These are phyloP conservation scores for Usnea hakonensis DNA, from an alignment of 495 filamentous ascomycete genomes.

Conservation along the genomic window DNA sequence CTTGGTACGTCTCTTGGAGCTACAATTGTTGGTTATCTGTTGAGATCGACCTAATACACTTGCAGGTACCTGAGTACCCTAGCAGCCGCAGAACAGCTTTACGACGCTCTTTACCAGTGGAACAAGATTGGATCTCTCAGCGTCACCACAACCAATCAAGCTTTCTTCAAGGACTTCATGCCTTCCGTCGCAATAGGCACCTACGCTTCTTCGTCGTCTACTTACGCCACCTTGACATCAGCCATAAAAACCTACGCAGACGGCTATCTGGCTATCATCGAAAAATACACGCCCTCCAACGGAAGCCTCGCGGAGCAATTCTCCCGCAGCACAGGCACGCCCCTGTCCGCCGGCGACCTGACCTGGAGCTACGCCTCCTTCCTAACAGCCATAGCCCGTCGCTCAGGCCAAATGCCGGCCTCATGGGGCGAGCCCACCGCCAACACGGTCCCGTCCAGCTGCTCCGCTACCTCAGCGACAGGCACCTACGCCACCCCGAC, in stretches of 20 bases:
- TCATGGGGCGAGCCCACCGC: constrained; percentile 50
- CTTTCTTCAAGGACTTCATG: constrained; percentile 39
- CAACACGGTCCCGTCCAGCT: constrained; percentile 46
- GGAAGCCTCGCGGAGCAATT: constrained; percentile 58
- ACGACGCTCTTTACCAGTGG: constrained; percentile 45
- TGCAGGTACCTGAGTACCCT: constrained; percentile 34
- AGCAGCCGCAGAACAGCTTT: constrained; percentile 36
- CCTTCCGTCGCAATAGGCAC: constrained; percentile 35
- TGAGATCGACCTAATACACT: not conserved
- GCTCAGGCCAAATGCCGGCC: constrained; percentile 38
- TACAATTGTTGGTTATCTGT: not conserved
- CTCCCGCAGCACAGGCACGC: constrained; percentile 42
- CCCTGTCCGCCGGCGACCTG: constrained; percentile 49
- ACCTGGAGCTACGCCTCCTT: constrained; percentile 67
- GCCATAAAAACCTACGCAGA: constrained; percentile 44
- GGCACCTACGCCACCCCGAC: constrained; percentile 46
- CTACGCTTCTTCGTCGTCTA: constrained; percentile 29
- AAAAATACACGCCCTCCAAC: constrained; percentile 42
- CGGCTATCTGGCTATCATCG: constrained; percentile 40
- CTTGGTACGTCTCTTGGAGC: constrained; percentile 32
- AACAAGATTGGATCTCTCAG: constrained; percentile 35
- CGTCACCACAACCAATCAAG: constrained; percentile 35
- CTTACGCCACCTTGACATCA: constrained; percentile 35
- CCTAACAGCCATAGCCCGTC: constrained; percentile 45
- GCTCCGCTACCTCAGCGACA: constrained; percentile 41